Evolutionary conservation across 306 rosid genomes (phyloP), one percentile per base, ranked within the genome.

Genomic region (Purshia tridentata): DNA sequence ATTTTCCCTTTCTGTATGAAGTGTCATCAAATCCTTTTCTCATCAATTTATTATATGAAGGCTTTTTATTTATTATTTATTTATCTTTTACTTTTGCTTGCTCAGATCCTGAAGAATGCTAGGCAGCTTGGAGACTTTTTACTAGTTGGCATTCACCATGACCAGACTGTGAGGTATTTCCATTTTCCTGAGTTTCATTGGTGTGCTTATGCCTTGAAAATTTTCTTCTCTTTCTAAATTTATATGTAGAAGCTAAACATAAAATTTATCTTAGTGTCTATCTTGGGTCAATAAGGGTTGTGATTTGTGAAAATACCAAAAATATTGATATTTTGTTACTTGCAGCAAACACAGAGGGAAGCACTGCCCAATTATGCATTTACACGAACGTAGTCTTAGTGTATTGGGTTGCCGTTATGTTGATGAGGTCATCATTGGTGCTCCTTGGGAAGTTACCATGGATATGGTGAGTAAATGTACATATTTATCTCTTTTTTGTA

Each of bases 351-450:
- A 74, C 73, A 88, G 97, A 73, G 97, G 92, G 73, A 90, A 77
- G 59, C 91, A 86, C 66, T 78, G 70, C 84, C 99, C 99, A 63
- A 84, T 95, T 22, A 91, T 95, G 98, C 97, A 90, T 82, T 84
- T 95, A 56, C 98, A 95, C 13, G 99, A 95, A 77, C 98, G 99
- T 39, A 95, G 98, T 80, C 99, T 95, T 65, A 89, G 99, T 40
- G 93, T 95, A 59, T 84, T 95, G 79, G 98, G 93, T 80, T 90
- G 90, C 64, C 90, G 98, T 70, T 78, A 88, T 62, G 99, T 95
- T 62, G 98, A 95, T 82, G 99, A 95, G 81, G 99, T 95, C 80
- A 95, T 95, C 70, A 92, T 95, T 51, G 99, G 99, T 65, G 91
- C 99, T 53, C 99, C 99, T 48, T 92, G 89, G 96, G 88, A 88